Conservation (phyloP, 768 basidiomycete genomes). For the Candolleomyces aberdarensis region DNA sequence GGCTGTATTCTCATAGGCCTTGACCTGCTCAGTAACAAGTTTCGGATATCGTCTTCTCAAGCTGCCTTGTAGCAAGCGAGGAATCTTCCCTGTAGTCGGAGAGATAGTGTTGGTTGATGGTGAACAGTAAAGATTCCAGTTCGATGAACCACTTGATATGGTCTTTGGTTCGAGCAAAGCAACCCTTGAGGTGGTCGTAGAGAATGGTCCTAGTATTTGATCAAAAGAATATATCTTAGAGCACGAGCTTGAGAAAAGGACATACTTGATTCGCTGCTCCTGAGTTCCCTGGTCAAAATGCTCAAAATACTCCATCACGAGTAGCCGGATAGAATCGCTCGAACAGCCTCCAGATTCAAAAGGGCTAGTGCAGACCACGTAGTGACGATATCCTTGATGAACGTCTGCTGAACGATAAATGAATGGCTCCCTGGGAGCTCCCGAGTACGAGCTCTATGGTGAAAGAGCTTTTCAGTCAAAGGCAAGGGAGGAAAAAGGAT, state of each 20-base stretch:
- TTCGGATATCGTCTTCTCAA: slow-evolving; percentile 29
- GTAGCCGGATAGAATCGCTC: slow-evolving; percentile 35
- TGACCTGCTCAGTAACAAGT: slow-evolving; percentile 23
- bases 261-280: slow-evolving; percentile 45
- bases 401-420: slow-evolving; percentile 52
- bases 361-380: slow-evolving; percentile 50
- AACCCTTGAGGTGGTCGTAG: slow-evolving; percentile 45
- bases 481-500: too few relatives aligned
- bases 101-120: slow-evolving; percentile 51
- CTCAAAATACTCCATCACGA: slow-evolving; percentile 50
- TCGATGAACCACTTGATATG: slow-evolving; percentile 47
- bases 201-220: slow-evolving; percentile 33
- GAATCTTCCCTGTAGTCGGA: slow-evolving; percentile 41
- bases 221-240: too few relatives aligned
- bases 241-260: too few relatives aligned
- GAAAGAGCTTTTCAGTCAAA: too few relatives aligned
- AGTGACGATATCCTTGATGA: slow-evolving; percentile 41
- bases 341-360: slow-evolving; percentile 38
- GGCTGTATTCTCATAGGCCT: slow-evolving; percentile 10
- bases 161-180: slow-evolving; percentile 33
- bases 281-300: slow-evolving; percentile 51
- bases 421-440: slow-evolving; percentile 70
- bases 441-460: slow-evolving; percentile 63
- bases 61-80: slow-evolving; percentile 44
- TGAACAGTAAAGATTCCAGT: slow-evolving; percentile 47